phyloP scores from a whole-genome alignment of 225 moss, liverwort and hornwort genomes.

The Thuidium tamariscinum region DNA sequence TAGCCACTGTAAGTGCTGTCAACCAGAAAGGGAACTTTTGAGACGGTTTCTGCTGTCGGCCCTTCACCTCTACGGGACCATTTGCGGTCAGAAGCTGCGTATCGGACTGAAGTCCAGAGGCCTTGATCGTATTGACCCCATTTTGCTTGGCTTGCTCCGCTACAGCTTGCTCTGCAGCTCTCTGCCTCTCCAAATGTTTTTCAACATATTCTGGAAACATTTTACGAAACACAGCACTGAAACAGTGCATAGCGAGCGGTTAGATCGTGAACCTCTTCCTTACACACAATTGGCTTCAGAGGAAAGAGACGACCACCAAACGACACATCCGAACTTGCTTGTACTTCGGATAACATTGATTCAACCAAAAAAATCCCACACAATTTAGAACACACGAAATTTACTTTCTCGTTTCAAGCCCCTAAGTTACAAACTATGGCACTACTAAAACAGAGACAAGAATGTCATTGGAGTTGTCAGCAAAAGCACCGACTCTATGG shows the following conservation, averaged over 20 bases:
- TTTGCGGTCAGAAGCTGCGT: conserved; percentile 12
- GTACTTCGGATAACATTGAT: background rate
- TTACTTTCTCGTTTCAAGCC: background rate
- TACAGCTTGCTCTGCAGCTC: conserved; percentile 75
- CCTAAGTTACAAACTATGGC: background rate
- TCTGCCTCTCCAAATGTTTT: conserved; percentile 86
- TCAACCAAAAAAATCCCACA: background rate
- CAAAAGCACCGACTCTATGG: background rate
- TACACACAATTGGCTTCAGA: background rate
- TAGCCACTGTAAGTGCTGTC: conserved; percentile 74
- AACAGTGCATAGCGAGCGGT: background rate
- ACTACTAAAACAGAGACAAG: background rate
- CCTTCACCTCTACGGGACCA: conserved; percentile 36
- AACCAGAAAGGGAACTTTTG: conserved; percentile 85
- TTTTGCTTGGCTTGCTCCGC: conserved; percentile 51
- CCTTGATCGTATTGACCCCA: conserved; percentile 18
- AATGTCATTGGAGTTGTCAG: background rate
- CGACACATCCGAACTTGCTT: background rate
- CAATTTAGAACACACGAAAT: background rate
- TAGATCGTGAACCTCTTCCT: background rate
- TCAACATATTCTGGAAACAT: conserved; percentile 98
- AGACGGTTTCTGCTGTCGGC: conserved; percentile 51
- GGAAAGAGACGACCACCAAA: background rate
- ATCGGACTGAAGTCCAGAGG: conserved; percentile 3
- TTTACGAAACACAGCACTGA: conserved; percentile 82